Percentiles rank a stretch among this genome's conserved stretches.
Conservation (phyloP, 2,329 filamentous ascomycete genomes). For the Fusarium mundagurra region DNA sequence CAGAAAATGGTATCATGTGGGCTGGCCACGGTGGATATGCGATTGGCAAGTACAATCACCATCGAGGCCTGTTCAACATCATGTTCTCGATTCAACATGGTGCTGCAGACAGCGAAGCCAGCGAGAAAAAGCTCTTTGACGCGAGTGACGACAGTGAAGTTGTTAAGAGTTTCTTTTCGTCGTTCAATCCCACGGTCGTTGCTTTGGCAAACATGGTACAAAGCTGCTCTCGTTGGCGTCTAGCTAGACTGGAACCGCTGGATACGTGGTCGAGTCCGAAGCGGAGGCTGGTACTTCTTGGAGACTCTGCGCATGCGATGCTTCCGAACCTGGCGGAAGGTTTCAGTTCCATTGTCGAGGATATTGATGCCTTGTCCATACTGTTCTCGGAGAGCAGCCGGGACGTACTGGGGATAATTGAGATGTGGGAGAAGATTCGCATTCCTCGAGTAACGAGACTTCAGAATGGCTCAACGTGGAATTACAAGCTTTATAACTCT, state of each 20-base stretch:
- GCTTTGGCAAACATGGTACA: conserved; percentile 1
- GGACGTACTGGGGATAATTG: neutral
- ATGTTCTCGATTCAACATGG: conserved; percentile 17
- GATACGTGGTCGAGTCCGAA: conserved; percentile 3
- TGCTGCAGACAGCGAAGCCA: neutral
- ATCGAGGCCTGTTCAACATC: neutral
- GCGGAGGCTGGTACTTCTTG: neutral
- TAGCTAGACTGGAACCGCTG: neutral
- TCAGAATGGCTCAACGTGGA: neutral
- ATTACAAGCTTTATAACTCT: neutral
- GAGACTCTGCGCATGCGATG: neutral
- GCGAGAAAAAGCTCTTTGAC: neutral
- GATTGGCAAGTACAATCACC: conserved; percentile 11
- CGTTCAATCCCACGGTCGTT: neutral
- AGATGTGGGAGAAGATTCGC: neutral
- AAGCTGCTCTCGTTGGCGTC: neutral
- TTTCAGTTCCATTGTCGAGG: neutral
- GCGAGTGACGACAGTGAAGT: neutral
- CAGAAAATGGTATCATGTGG: conserved; percentile 11
- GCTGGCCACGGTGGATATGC: conserved; percentile 5
- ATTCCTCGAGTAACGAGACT: neutral
- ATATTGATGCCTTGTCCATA: neutral
- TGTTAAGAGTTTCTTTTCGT: neutral
- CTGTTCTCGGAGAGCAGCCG: neutral
- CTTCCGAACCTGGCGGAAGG: neutral